A percentile compares a stretch with the other conserved stretches of the same genome.
phyloP scores from a whole-genome alignment of 2,329 filamentous ascomycete genomes.

The Septoria linicola region DNA sequence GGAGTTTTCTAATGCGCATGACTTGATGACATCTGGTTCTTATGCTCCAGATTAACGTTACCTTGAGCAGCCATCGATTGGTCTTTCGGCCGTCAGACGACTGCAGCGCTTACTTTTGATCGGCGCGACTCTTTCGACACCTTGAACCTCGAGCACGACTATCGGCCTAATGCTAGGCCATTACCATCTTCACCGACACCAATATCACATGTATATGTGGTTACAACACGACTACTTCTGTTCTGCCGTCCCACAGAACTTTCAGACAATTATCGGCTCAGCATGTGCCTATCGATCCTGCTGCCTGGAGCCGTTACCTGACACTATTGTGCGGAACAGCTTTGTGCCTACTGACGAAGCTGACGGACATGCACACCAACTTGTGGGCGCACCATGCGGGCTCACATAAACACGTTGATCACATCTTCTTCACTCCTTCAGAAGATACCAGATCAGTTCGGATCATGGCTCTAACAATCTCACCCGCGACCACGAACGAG shows the following conservation, averaged over 20 bases:
- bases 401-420: constrained; percentile 33
- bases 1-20: constrained; percentile 31
- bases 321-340: constrained; percentile 8
- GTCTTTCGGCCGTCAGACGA: constrained; percentile 19
- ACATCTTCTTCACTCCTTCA: constrained; percentile 35
- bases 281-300: constrained; percentile 23
- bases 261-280: constrained; percentile 18
- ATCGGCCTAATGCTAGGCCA: constrained; percentile 16
- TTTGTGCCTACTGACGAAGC: constrained; percentile 24
- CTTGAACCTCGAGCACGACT: constrained; percentile 17
- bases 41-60: constrained; percentile 29
- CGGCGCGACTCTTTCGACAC: constrained; percentile 19
- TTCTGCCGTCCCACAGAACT: constrained; percentile 29
- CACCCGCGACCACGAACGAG: neutral
- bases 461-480: constrained; percentile 2
- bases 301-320: constrained; percentile 3
- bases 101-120: constrained; percentile 20
- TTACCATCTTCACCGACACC: constrained; percentile 12
- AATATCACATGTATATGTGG: constrained; percentile 5
- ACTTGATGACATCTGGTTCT: constrained; percentile 35
- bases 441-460: constrained; percentile 35
- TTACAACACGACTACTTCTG: constrained; percentile 13
- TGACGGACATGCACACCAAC: constrained; percentile 10
- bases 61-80: constrained; percentile 20
- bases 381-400: constrained; percentile 19